Evolutionary conservation across 2,329 filamentous ascomycete species (phyloP).

Genomic region (Geosmithia flava): DNA sequence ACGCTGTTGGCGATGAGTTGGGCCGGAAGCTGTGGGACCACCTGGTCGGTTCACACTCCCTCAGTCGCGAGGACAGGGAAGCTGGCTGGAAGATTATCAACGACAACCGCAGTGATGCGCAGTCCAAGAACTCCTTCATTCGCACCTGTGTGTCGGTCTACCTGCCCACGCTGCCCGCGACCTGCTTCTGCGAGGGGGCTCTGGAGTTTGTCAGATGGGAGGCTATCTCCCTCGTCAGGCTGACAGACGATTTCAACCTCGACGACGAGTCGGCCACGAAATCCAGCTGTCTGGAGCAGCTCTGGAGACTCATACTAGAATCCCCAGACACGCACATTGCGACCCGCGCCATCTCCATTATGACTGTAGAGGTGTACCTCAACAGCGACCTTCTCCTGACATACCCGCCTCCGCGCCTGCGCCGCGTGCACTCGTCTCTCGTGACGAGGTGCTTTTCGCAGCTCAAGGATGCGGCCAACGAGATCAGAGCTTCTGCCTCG

Average conservation of each 20-base stretch:
- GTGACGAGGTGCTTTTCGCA: conserved; percentile 64
- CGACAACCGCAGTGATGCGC: conserved; percentile 24
- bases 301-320: conserved; percentile 75
- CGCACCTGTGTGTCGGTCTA: conserved; percentile 39
- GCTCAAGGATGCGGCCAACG: conserved; percentile 49
- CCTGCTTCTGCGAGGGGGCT: conserved; percentile 47
- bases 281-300: conserved; percentile 48
- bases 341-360: conserved; percentile 51
- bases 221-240: conserved; percentile 33
- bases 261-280: conserved; percentile 39
- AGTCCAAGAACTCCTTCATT: conserved; percentile 45
- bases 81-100: conserved; percentile 59
- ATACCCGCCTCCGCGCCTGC: conserved; percentile 35
- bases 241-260: conserved; percentile 29
- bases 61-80: conserved; percentile 48
- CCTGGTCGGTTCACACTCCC: conserved; percentile 52
- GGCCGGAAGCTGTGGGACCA: conserved; percentile 58
- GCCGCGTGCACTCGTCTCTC: conserved; percentile 53
- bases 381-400: conserved; percentile 36
- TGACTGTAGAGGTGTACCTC: conserved; percentile 62
- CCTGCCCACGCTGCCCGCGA: conserved; percentile 42
- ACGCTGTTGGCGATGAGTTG: conserved; percentile 48
- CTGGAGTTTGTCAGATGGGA: conserved; percentile 49
- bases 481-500: conserved; percentile 36
- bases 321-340: conserved; percentile 55